A percentile compares a stretch with the other conserved stretches of the same genome.
Conservation (phyloP, 345 rosid genomes). For the Mangifera indica region DNA sequence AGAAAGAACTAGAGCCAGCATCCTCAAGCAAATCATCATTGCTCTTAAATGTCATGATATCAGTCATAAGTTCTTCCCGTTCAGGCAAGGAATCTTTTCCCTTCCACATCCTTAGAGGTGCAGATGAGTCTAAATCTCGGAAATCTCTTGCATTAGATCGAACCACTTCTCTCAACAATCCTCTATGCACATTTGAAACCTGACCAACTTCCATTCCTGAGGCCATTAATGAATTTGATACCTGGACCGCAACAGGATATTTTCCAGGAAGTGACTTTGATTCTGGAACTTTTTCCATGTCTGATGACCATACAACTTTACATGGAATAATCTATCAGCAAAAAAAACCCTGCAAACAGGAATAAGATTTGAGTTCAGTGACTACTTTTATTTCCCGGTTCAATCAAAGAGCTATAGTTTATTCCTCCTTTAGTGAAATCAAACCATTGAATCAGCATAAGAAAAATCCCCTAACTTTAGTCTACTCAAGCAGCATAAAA, state of each 20-base stretch:
- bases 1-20: slow-evolving; percentile 63
- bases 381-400: slow-evolving; percentile 7
- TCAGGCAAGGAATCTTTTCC: slow-evolving; percentile 50
- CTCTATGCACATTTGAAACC: slow-evolving; percentile 42
- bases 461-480: background rate
- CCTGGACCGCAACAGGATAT: slow-evolving; percentile 43
- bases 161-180: slow-evolving; percentile 41
- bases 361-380: slow-evolving; percentile 15
- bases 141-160: slow-evolving; percentile 33
- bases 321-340: slow-evolving; percentile 34
- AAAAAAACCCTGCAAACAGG: slow-evolving; percentile 34
- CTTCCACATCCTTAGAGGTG: slow-evolving; percentile 54
- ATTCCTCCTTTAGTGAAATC: background rate
- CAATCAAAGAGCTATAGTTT: background rate
- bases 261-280: slow-evolving; percentile 52
- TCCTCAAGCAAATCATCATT: slow-evolving; percentile 63
- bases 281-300: slow-evolving; percentile 69
- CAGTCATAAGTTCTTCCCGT: slow-evolving; percentile 44
- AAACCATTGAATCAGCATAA: background rate
- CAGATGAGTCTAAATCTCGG: slow-evolving; percentile 32
- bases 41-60: slow-evolving; percentile 43
- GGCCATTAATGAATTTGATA: slow-evolving; percentile 33
- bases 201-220: slow-evolving; percentile 39
- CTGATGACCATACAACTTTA: slow-evolving; percentile 28
- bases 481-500: background rate